phyloP scores from a whole-genome alignment of 305 asterid genomes.

The Andrographis paniculata region DNA sequence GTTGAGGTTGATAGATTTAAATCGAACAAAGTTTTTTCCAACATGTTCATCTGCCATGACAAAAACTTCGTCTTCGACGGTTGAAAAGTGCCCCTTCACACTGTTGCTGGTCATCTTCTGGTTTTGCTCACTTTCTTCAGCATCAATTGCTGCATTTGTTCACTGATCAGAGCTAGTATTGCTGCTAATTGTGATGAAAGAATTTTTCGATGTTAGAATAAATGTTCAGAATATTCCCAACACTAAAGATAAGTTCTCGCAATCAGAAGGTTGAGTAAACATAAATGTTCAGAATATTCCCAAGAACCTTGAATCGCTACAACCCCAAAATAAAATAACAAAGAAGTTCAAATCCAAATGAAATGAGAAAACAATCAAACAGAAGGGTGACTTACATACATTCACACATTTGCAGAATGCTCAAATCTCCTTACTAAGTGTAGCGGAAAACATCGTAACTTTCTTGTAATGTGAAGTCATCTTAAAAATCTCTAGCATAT shows the following conservation, averaged over 20 bases:
- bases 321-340: too few species aligned
- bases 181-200: conserved; percentile 82
- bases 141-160: conserved; percentile 52
- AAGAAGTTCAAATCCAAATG: too few species aligned
- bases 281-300: conserved; percentile 1
- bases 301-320: too few species aligned
- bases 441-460: conserved; percentile 93
- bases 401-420: conserved; percentile 96
- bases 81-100: conserved; percentile 31
- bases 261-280: conserved; percentile 1
- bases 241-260: conserved; percentile 6
- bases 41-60: conserved; percentile 26
- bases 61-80: conserved; percentile 52
- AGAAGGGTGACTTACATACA: too few species aligned
- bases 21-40: conserved; percentile 24
- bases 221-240: conserved; percentile 3
- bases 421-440: conserved; percentile 89
- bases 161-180: conserved; percentile 77
- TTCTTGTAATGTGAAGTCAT: conserved; percentile 90
- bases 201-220: conserved; percentile 44
- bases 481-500: conserved; percentile 83
- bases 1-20: conserved; percentile 25
- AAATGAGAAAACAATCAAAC: too few species aligned
- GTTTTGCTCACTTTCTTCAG: conserved; percentile 58
- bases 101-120: conserved; percentile 44